These are phyloP conservation scores for Rhodotorula sp. DNA, from an alignment of 1,284 basidiomycete genomes.

Conservation along the genomic window DNA sequence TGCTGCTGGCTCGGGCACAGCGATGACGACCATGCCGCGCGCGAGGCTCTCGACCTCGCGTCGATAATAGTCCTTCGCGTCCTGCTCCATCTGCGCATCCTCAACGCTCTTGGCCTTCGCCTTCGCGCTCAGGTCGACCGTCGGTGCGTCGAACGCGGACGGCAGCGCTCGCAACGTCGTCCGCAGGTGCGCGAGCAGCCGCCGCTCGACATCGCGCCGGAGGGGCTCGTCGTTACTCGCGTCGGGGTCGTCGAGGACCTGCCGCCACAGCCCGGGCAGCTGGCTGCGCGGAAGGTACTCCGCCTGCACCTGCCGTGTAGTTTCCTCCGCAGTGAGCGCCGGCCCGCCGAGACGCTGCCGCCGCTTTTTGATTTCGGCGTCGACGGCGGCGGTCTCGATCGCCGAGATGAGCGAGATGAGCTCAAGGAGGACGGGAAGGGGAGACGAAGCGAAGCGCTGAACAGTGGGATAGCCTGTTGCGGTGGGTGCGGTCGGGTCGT, in stretches of 20 bases:
- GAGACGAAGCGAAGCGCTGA: constrained; percentile 69
- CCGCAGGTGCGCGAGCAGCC: constrained; percentile 66
- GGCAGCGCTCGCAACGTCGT: constrained; percentile 61
- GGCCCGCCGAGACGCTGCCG: constrained; percentile 70
- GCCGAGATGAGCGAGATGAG: constrained; percentile 63
- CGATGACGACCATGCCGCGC: constrained; percentile 69
- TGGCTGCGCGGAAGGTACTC: constrained; percentile 47
- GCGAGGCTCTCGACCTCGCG: constrained; percentile 70
- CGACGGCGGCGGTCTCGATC: constrained; percentile 62
- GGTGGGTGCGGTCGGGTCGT: constrained; percentile 72
- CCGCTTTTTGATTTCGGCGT: constrained; percentile 71
- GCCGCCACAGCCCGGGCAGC: constrained; percentile 61
- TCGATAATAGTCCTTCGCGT: constrained; percentile 59
- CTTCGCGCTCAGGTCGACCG: constrained; percentile 33
- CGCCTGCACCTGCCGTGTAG: constrained; percentile 40
- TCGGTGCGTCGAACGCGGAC: constrained; percentile 54
- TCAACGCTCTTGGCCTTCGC: constrained; percentile 49
- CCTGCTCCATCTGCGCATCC: constrained; percentile 50
- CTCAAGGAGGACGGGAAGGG: constrained; percentile 68
- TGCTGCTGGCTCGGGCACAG: constrained; percentile 72
- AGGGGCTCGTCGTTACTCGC: constrained; percentile 65
- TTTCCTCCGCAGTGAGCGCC: constrained; percentile 50
- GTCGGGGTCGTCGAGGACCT: constrained; percentile 72
- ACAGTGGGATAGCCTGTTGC: constrained; percentile 55
- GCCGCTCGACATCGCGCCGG: constrained; percentile 68